Base-by-base conservation (phyloP, 352 stramenopile species). In the Pythium monospermum region DNA sequence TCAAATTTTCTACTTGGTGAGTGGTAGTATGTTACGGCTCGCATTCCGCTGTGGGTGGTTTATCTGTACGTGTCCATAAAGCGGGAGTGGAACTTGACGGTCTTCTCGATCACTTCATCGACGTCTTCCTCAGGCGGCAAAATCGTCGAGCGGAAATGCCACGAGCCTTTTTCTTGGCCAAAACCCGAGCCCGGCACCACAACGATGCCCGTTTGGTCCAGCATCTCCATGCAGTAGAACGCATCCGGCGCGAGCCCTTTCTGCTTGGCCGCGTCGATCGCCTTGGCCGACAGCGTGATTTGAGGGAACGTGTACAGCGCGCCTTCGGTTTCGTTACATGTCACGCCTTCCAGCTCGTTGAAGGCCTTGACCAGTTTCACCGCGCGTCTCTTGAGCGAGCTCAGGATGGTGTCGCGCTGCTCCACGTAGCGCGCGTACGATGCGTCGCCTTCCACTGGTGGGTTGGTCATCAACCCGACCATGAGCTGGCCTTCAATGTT, bases 241-340 rank as follows among this genome's bases (percentile, higher is more conserved):
- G 90, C 95, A 64, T 99, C 97, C 5, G 96, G 85, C 18, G 87
- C 80, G 25, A 94, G 61, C 7, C 85, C 90, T 6, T 64, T 61
- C 27, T 75, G 53, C 48, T 85, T 66, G 2, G 94, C 94, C 15
- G 73, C 85, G 26, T 84, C 83, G 31, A 98, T 78, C 1, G 83
- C 87, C 61, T 90, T 92, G 28, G 67, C 11, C 15, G 96, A 90
- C 39, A 99, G 76, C 37, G 86, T 81, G 47, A 99, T 85, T 40
- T 77, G 78, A 12, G 97, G 96, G 77, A 99, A 99, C 48, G 95
- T 98, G 78, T 99, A 99, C 91, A 99, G 97, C 5, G 97, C 91
- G 41, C 97, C 97, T 64, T 99, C 91, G 3, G 95, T 93, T 53
- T 94, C 86, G 54, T 98, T 96, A 71, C 96, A 99, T 16, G 84